A percentile compares a stretch with the other conserved stretches of the same genome.
Evolutionary conservation across 805 yeast genomes (phyloP).

Genomic region (Blastobotrys attinorum): DNA sequence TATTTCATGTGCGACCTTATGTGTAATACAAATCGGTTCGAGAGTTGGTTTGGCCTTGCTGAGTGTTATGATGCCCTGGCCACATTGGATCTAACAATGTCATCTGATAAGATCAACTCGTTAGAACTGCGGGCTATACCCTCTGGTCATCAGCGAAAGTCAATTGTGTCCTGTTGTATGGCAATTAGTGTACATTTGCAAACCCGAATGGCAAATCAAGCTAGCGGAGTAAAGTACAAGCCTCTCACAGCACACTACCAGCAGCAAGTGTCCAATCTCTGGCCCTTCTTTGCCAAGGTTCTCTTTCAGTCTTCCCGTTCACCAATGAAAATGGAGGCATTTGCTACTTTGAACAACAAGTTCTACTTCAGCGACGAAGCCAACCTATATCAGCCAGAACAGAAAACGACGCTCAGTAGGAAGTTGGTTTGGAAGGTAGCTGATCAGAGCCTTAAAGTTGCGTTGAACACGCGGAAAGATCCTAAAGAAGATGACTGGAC

Average conservation of each 20-base stretch:
- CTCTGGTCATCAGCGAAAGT: conserved; percentile 57
- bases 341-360: conserved; percentile 44
- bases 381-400: conserved; percentile 18
- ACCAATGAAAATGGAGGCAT: conserved; percentile 40
- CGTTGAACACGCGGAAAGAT: conserved; percentile 31
- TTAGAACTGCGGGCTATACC: conserved; percentile 53
- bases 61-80: conserved; percentile 70
- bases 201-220: conserved; percentile 3
- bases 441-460: conserved; percentile 38
- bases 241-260: conserved; percentile 20
- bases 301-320: conserved; percentile 33
- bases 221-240: not conserved
- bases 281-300: conserved; percentile 50
- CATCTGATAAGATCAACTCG: conserved; percentile 68
- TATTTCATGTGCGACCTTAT: conserved; percentile 60
- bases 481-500: conserved; percentile 50
- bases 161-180: conserved; percentile 68
- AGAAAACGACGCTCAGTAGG: conserved; percentile 5
- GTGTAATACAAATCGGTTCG: conserved; percentile 60
- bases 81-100: conserved; percentile 90
- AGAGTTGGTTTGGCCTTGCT: conserved; percentile 81
- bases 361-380: conserved; percentile 24
- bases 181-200: conserved; percentile 43
- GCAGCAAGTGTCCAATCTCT: conserved; percentile 37
- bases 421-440: conserved; percentile 31